Evolutionary conservation across 2,329 filamentous ascomycete species (phyloP).

Genomic region (Metarhizium guizhouense): DNA sequence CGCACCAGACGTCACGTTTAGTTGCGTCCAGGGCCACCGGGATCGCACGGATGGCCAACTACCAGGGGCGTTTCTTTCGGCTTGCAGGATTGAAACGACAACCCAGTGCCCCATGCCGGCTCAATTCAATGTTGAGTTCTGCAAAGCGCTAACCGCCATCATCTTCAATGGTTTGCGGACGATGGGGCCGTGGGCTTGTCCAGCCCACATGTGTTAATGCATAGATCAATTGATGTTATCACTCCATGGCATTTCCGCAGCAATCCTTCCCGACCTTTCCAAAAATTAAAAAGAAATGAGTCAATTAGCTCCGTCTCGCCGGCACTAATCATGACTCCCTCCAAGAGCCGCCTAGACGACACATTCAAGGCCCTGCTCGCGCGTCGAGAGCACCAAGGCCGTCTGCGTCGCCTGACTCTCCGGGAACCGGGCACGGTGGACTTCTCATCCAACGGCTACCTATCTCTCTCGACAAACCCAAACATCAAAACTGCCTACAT

Average conservation of each 20-base stretch:
- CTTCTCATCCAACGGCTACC: constrained; percentile 72
- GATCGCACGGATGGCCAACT: no score
- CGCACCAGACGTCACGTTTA: no score
- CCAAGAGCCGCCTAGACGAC: constrained; percentile 16
- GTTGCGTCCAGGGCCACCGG: no score
- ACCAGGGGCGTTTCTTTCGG: no score
- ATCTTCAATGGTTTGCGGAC: neutral
- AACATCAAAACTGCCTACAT: constrained; percentile 57
- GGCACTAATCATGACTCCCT: constrained; percentile 3
- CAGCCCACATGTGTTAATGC: neutral
- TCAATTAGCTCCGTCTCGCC: neutral
- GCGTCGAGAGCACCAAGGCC: constrained; percentile 22
- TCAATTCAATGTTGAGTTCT: no score
- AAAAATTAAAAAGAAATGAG: neutral
- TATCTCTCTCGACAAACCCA: constrained; percentile 55
- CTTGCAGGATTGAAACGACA: no score
- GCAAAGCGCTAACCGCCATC: no score
- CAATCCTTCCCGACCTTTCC: neutral
- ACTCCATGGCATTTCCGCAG: neutral
- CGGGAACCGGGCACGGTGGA: constrained; percentile 62
- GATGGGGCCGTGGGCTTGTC: neutral
- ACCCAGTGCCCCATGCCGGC: no score
- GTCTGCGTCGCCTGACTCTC: constrained; percentile 38
- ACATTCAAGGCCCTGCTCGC: constrained; percentile 17
- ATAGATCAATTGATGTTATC: neutral